Base-by-base conservation (phyloP, 2,329 filamentous ascomycete species). In the Trichophyton rubrum region DNA sequence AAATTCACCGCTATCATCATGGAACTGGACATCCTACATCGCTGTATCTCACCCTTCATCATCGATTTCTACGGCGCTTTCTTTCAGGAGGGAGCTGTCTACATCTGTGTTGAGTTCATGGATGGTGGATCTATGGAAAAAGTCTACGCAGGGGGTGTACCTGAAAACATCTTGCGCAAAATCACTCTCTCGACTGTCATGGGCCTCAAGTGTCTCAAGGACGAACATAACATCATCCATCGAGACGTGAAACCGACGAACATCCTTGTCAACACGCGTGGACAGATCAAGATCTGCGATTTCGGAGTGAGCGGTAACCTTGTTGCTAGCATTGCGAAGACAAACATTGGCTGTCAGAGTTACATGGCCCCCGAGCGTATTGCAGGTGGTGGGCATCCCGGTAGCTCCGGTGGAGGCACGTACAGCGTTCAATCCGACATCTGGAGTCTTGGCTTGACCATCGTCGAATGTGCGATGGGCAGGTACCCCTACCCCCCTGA, bases 81-180 rank as follows among this genome's bases (percentile, higher is more conserved):
- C 73, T 99, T 96, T 79, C 93, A 99, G 71, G 93, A 99, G 77
- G 92, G 93, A 30, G 93, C 93, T 0, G 93, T 99, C 1, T 99
- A 99, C 74, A 97, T 99, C 73, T 99, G 93, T 75, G 96, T 99
- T 73, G 93, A 99, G 75, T 96, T 90, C 75, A 99, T 99, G 93
- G 91, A 99, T 71, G 93, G 93, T 55, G 93, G 93, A 6, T 97
- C 91, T 41, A 91, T 97, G 70, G 93, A 99, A 79, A 96, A 96
- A 73, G 77, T 99, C 11, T 99, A 99, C 72, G 82, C 82, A 9
- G 89, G 91, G 62, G 93, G 93, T 51, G 86, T 99, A 8, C 90
- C 93, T 0, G 93, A 99, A 72, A 83, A 83, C 47, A 86, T 99
- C 0, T 77, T 99, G 58, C 85, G 86, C 60, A 97, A 96, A 72